Percentiles rank a stretch among this genome's conserved stretches.
These are phyloP conservation scores for Citrullus amarus DNA, from an alignment of 306 rosid genomes.

Conservation along the genomic window DNA sequence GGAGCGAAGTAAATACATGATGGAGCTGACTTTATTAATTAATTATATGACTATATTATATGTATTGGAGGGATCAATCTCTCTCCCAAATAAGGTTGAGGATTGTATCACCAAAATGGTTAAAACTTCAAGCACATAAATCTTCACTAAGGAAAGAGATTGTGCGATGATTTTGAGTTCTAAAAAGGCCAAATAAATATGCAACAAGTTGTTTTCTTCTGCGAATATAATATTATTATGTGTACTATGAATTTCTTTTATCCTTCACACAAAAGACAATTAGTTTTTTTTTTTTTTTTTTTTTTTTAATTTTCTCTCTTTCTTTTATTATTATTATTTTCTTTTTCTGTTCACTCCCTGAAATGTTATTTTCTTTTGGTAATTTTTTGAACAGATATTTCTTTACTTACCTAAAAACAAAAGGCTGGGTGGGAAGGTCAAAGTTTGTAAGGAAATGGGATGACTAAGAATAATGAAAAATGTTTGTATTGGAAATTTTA, in stretches of 20 bases:
- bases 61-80: background rate
- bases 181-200: background rate
- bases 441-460: too few species aligned
- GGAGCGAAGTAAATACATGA: background rate
- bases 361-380: too few species aligned
- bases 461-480: too few species aligned
- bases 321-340: too few species aligned
- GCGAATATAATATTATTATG: background rate
- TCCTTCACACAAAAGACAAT: too few species aligned
- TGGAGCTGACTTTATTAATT: background rate
- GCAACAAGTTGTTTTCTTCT: background rate
- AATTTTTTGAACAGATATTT: too few species aligned
- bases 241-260: background rate
- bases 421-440: too few species aligned
- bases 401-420: too few species aligned
- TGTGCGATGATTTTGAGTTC: background rate
- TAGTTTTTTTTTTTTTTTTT: too few species aligned
- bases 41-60: background rate
- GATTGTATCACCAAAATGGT: background rate
- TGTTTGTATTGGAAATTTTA: too few species aligned
- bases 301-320: too few species aligned
- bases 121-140: background rate
- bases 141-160: background rate
- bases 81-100: background rate
- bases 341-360: too few species aligned